phyloP scores from a whole-genome alignment of 352 stramenopile species.

The Pythium inflatum region DNA sequence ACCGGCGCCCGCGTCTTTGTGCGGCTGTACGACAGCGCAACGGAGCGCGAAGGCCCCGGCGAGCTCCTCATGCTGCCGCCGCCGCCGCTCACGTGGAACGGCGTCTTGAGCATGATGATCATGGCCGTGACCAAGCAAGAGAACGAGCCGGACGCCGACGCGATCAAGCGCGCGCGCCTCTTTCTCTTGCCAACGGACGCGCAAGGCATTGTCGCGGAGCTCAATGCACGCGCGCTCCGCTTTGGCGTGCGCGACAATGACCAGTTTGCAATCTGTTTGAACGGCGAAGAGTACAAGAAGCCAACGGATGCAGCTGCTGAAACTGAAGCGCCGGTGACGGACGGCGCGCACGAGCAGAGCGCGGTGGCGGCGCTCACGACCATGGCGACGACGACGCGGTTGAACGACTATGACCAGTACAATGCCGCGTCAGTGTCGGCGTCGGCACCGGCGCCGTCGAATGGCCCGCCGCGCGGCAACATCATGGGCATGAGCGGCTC shows the following conservation, averaged over 20 bases:
- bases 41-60: slow-evolving; percentile 57
- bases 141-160: slow-evolving; percentile 44
- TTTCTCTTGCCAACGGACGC: slow-evolving; percentile 66
- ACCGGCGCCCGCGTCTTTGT: slow-evolving; percentile 69
- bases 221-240: slow-evolving; percentile 74
- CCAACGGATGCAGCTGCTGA: no score
- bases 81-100: slow-evolving; percentile 69
- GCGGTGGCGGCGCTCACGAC: slow-evolving; percentile 21
- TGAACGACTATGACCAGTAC: slow-evolving; percentile 27
- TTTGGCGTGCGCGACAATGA: slow-evolving; percentile 82
- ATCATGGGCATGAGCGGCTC: slow-evolving; percentile 28
- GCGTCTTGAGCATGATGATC: slow-evolving; percentile 67
- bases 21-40: slow-evolving; percentile 65
- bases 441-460: no score
- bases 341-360: slow-evolving; percentile 3
- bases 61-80: slow-evolving; percentile 70
- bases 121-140: slow-evolving; percentile 57
- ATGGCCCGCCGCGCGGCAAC: slow-evolving; percentile 22
- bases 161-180: slow-evolving; percentile 52
- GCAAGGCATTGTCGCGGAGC: slow-evolving; percentile 65
- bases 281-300: slow-evolving; percentile 66
- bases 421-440: no score
- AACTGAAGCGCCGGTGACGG: neutral
- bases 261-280: slow-evolving; percentile 70
- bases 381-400: slow-evolving; percentile 14